A percentile compares a stretch with the other conserved stretches of the same genome.
These are phyloP conservation scores for Daldinia grandis DNA, from an alignment of 495 filamentous ascomycete genomes.

Conservation along the genomic window DNA sequence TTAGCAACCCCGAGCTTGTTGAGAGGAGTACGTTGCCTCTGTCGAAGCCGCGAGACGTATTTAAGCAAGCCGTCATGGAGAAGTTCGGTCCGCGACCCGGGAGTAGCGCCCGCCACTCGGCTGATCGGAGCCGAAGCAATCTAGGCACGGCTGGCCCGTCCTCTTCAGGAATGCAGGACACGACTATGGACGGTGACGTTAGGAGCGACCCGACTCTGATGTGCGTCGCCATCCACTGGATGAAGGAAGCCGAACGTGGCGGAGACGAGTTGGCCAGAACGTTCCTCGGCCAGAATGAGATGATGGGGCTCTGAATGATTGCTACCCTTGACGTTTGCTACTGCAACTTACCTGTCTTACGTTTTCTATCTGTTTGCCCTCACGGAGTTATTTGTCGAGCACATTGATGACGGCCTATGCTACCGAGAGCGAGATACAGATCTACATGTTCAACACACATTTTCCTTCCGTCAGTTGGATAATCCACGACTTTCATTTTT, in stretches of 20 bases:
- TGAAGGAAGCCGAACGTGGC: constrained; percentile 87
- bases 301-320: constrained; percentile 42
- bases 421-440: constrained; percentile 28
- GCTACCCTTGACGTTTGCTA: constrained; percentile 37
- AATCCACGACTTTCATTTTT: constrained; percentile 24
- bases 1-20: constrained; percentile 90
- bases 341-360: constrained; percentile 29
- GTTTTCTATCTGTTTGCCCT: constrained; percentile 37
- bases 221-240: constrained; percentile 98
- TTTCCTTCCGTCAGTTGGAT: constrained; percentile 33
- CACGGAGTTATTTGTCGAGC: constrained; percentile 18
- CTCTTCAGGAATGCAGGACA: constrained; percentile 43
- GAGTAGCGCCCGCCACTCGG: constrained; percentile 45
- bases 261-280: constrained; percentile 88
- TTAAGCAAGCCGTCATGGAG: constrained; percentile 88
- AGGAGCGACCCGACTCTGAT: constrained; percentile 87
- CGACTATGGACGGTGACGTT: constrained; percentile 59
- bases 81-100: constrained; percentile 60
- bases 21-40: constrained; percentile 85
- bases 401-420: constrained; percentile 14
- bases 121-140: constrained; percentile 35
- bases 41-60: constrained; percentile 85
- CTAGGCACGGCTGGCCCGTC: constrained; percentile 40
- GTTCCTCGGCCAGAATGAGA: constrained; percentile 75
- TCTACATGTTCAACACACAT: constrained; percentile 36